Percentiles rank a stretch among this genome's conserved stretches.
Evolutionary conservation across 192 early-diverging fungal species (phyloP).

Genomic region (Coemansia sp.): DNA sequence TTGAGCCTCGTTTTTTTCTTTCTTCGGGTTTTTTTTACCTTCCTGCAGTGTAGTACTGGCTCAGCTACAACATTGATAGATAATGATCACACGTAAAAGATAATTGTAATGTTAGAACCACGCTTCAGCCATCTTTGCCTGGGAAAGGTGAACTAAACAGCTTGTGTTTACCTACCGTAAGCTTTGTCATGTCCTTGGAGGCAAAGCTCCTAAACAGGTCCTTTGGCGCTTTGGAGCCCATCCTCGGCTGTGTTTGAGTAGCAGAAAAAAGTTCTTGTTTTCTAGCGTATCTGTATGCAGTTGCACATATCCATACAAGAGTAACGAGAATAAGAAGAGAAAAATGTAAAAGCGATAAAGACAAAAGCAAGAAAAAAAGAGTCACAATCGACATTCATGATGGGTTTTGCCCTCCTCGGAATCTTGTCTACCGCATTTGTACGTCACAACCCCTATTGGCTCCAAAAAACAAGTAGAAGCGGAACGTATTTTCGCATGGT

Average conservation of each 20-base stretch:
- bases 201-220: slow-evolving; percentile 50
- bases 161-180: slow-evolving; percentile 30
- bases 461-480: not conserved
- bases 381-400: not conserved
- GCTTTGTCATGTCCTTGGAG: slow-evolving; percentile 53
- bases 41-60: slow-evolving; percentile 52
- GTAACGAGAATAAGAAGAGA: not conserved
- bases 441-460: not conserved
- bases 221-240: slow-evolving; percentile 19
- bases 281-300: not conserved
- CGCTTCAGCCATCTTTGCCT: too few relatives aligned
- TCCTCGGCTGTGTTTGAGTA: slow-evolving; percentile 1
- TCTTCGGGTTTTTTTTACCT: slow-evolving; percentile 19
- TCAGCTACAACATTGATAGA: slow-evolving; percentile 26
- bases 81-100: not conserved
- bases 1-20: not conserved
- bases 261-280: not conserved
- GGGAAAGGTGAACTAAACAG: not conserved
- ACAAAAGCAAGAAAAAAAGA: not conserved
- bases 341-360: not conserved
- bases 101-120: not conserved
- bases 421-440: not conserved
- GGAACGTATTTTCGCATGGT: not conserved
- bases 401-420: too few relatives aligned
- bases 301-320: not conserved